Percentiles rank a stretch among this genome's conserved stretches.
Conservation (phyloP, 2,329 filamentous ascomycete genomes). For the Colletotrichum caudatum region DNA sequence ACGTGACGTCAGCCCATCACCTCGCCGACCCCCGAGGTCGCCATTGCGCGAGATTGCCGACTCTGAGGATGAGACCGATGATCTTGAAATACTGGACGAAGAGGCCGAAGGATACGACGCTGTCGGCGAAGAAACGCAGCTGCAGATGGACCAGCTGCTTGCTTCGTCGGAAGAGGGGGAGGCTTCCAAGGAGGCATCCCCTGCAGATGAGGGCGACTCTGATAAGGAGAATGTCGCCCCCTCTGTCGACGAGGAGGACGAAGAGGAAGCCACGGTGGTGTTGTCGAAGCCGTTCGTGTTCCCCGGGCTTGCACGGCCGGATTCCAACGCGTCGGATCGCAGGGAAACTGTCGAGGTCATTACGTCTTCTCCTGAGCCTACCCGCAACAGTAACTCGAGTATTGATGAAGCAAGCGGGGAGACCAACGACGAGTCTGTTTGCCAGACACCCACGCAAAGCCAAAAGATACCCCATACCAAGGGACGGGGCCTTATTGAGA, state of each 20-base stretch:
- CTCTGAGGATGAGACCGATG: constrained; percentile 58
- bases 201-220: constrained; percentile 33
- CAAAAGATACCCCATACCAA: constrained; percentile 20
- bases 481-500: constrained; percentile 18
- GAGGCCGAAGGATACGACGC: constrained; percentile 41
- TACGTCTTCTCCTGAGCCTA: constrained; percentile 34
- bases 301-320: constrained; percentile 5
- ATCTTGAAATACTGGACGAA: constrained; percentile 38
- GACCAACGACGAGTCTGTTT: constrained; percentile 25
- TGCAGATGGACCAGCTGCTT: constrained; percentile 38
- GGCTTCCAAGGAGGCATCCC: constrained; percentile 19
- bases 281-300: constrained; percentile 29
- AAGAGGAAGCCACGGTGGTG: constrained; percentile 33
- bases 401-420: constrained; percentile 7
- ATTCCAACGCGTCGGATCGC: constrained; percentile 10
- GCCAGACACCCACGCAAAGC: constrained; percentile 30
- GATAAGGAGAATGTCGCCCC: constrained; percentile 40
- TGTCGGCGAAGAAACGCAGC: constrained; percentile 41
- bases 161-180: constrained; percentile 36
- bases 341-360: constrained; percentile 38
- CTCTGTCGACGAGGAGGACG: constrained; percentile 21
- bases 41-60: constrained; percentile 60
- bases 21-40: constrained; percentile 22
- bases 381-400: constrained; percentile 20
- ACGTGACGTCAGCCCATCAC: constrained; percentile 30